These are phyloP conservation scores for Populus pruinosa DNA, from an alignment of 345 rosid species.

Conservation along the genomic window DNA sequence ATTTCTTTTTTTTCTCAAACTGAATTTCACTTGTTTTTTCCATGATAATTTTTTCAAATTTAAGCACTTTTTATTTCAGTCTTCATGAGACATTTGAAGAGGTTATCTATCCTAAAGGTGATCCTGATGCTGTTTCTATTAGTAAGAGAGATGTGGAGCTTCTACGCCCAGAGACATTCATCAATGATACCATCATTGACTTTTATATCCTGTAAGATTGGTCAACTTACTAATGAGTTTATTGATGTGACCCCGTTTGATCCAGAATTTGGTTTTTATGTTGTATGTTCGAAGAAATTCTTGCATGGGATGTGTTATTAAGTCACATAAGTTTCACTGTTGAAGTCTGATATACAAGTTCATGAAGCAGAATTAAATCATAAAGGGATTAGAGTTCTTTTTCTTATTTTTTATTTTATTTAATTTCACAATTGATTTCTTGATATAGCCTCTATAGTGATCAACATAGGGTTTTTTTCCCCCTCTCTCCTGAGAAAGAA, in stretches of 20 bases:
- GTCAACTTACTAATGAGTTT: background rate
- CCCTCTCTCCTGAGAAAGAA: background rate
- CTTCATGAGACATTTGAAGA: conserved; percentile 78
- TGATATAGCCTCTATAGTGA: background rate
- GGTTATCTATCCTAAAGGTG: conserved; percentile 88
- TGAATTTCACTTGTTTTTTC: background rate
- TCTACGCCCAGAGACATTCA: conserved; percentile 76
- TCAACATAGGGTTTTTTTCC: too few relatives aligned
- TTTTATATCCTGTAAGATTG: conserved; percentile 77
- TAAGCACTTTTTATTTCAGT: conserved; percentile 30
- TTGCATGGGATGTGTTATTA: background rate
- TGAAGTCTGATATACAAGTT: background rate
- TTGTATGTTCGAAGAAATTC: background rate
- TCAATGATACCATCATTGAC: conserved; percentile 96
- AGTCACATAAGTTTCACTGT: background rate
- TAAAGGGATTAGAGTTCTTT: background rate
- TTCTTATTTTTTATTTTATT: background rate
- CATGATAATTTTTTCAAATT: background rate
- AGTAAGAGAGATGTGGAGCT: conserved; percentile 90
- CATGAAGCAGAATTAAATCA: background rate
- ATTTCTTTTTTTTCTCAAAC: background rate
- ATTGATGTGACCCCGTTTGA: background rate
- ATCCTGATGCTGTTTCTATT: conserved; percentile 84
- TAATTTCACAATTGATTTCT: background rate
- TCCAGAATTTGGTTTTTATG: background rate